Evolutionary conservation across 2,329 filamentous ascomycete species (phyloP), one percentile per base, ranked within the genome.

Genomic region (Helminthosporium solani): DNA sequence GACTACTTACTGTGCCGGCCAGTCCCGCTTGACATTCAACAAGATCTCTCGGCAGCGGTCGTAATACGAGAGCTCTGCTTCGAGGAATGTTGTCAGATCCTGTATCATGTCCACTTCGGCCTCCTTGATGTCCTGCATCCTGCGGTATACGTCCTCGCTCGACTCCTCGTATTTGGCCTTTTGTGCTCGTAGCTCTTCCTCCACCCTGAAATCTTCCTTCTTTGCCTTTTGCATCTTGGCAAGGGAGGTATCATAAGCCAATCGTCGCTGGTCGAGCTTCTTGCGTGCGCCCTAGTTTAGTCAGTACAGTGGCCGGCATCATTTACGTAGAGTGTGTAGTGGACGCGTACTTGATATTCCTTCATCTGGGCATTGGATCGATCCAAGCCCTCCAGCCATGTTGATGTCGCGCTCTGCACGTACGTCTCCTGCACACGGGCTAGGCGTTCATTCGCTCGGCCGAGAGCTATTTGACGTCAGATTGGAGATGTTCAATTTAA

Each of bases 161-260:
- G 89, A 86, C 74, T 97, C 94, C 66, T 97, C 94, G 65, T 96
- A 97, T 73, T 97, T 97, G 60, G 89, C 88, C 70, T 95, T 95
- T 68, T 94, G 89, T 21, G 84, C 81, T 45, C 92, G 87, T 43
- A 96, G 81, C 71, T 97, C 92, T 67, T 97, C 92, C 70, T 97
- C 94, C 45, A 94, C 80, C 52, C 90, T 81, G 74, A 94, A 95
- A 68, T 97, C 92, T 63, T 97, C 92, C 62, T 86, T 90, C 75
- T 95, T 95, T 19, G 87, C 85, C 72, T 96, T 96, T 64, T 95
- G 86, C 82, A 96, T 85, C 76, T 96, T 96, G 53, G 84, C 83
- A 38, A 90, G 84, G 51, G 88, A 91, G 27, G 92, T 87, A 68
- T 97, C 92, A 70, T 95, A 96, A 53, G 90, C 90, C 47, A 97